Conservation (phyloP, 163 green algal species). For the Scenedesmus sp. region DNA sequence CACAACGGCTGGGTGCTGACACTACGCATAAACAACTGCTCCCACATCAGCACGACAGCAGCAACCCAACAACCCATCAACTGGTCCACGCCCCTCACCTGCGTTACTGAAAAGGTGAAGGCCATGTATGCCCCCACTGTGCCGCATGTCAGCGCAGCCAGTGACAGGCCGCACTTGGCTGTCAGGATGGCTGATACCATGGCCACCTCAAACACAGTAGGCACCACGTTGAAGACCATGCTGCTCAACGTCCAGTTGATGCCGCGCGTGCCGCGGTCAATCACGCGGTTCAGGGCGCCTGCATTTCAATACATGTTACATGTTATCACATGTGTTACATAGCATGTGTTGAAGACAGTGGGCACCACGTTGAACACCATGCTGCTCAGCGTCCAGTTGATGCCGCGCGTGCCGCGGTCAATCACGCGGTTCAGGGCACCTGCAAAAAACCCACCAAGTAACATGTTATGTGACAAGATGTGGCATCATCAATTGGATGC, state of each 20-base stretch:
- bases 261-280: constrained; percentile 93
- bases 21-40: neutral
- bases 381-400: constrained; percentile 95
- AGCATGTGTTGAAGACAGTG: constrained; percentile 72
- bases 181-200: constrained; percentile 92
- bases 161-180: constrained; percentile 90
- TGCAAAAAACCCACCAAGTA: neutral
- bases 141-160: constrained; percentile 88
- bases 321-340: neutral
- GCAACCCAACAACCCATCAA: neutral
- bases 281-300: constrained; percentile 85
- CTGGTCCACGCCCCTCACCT: neutral
- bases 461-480: too few species aligned
- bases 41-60: neutral
- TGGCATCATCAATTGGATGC: constrained; percentile 37
- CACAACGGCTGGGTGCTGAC: constrained; percentile 65
- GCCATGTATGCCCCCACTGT: constrained; percentile 83
- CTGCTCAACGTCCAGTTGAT: constrained; percentile 97
- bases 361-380: constrained; percentile 97
- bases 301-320: neutral
- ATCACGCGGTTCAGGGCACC: constrained; percentile 88
- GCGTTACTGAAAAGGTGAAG: constrained; percentile 88
- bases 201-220: constrained; percentile 88
- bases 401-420: constrained; percentile 95
- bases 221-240: constrained; percentile 96